Conservation (phyloP, 1,284 basidiomycete species). For the Leccinum pallidistipes region DNA sequence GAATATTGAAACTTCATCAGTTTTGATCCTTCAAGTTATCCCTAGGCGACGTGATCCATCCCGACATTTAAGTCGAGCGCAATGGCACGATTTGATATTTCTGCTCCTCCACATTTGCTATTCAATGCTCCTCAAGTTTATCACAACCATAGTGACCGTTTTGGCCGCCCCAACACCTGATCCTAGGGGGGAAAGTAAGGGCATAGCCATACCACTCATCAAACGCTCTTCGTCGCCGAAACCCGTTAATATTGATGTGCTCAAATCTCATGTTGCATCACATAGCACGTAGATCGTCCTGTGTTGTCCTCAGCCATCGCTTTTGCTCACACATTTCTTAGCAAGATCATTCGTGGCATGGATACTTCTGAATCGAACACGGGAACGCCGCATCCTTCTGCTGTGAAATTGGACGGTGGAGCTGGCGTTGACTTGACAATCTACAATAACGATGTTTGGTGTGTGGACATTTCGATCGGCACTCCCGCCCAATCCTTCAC, state of each 20-base stretch:
- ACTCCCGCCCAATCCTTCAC: neutral
- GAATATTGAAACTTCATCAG: no score
- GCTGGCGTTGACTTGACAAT: neutral
- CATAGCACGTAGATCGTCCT: neutral
- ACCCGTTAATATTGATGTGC: neutral
- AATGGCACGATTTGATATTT: neutral
- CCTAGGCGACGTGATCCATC: neutral
- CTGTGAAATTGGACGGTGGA: neutral
- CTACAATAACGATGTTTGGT: neutral
- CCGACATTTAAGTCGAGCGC: neutral
- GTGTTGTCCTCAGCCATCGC: neutral
- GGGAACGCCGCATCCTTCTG: neutral
- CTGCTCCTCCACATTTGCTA: neutral
- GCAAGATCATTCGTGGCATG: neutral
- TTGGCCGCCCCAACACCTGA: neutral
- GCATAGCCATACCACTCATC: neutral
- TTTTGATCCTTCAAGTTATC: neutral
- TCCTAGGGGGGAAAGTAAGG: neutral
- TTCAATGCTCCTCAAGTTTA: neutral
- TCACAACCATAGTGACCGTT: neutral
- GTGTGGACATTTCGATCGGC: neutral
- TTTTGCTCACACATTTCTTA: neutral
- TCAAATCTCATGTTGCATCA: neutral
- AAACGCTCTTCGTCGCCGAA: neutral
- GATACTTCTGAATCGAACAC: neutral